Percentiles rank a stretch among this genome's conserved stretches.
Conservation (phyloP, 164 flowering plant species). For the Annona cherimola region DNA sequence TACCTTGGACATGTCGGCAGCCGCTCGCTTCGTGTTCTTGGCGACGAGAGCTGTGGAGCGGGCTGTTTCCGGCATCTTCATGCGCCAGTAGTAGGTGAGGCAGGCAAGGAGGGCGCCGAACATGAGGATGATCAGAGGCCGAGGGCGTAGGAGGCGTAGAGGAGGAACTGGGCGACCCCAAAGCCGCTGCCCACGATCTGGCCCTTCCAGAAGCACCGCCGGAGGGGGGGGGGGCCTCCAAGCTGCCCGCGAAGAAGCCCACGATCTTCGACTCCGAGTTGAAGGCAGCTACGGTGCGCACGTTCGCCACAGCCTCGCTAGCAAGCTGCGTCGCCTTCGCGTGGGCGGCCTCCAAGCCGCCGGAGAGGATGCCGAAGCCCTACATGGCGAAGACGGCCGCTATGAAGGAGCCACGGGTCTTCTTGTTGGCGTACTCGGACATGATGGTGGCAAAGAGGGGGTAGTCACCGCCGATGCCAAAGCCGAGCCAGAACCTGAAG, state of each 20-base stretch:
- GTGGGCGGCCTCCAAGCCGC: constrained; percentile 86
- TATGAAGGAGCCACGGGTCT: constrained; percentile 80
- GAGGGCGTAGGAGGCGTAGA: constrained; percentile 88
- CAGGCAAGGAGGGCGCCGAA: constrained; percentile 71
- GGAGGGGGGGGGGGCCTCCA: constrained; percentile 60
- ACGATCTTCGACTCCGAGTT: constrained; percentile 84
- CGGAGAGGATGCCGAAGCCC: constrained; percentile 88
- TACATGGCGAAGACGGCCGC: constrained; percentile 93
- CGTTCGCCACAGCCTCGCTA: constrained; percentile 90
- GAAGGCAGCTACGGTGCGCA: constrained; percentile 94
- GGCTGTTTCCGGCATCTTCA: constrained; percentile 73
- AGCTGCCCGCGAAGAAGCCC: constrained; percentile 59
- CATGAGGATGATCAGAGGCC: constrained; percentile 98
- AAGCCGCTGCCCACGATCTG: constrained; percentile 94
- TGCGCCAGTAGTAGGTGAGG: constrained; percentile 71
- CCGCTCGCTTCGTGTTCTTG: constrained; percentile 41
- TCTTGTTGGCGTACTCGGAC: constrained; percentile 86
- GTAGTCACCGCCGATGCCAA: constrained; percentile 88
- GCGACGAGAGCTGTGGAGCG: constrained; percentile 63
- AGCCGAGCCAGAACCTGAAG: constrained; percentile 92
- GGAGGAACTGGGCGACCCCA: constrained; percentile 84
- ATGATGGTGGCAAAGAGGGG: constrained; percentile 88
- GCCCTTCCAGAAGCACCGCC: constrained; percentile 91
- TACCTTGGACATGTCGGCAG: constrained; percentile 39
- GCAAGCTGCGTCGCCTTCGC: constrained; percentile 96